A percentile compares a stretch with the other conserved stretches of the same genome.
Conservation (phyloP, 2,329 filamentous ascomycete genomes). For the Rugonectria rugulosa region DNA sequence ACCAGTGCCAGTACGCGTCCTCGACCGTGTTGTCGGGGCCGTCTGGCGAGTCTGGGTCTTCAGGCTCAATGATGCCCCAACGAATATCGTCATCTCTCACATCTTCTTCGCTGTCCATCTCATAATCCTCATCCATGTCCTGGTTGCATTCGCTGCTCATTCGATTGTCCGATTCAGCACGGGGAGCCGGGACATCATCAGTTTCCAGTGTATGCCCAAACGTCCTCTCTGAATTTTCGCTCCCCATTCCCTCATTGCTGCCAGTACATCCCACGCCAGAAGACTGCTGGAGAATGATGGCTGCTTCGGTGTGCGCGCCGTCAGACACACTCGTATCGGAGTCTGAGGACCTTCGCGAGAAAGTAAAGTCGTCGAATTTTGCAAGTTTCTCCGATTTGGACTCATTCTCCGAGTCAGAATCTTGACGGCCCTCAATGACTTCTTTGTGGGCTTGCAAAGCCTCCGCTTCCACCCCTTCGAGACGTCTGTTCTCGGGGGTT, state of each 20-base stretch:
- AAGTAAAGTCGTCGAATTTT: no score
- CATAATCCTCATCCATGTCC: background rate
- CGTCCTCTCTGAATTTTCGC: background rate
- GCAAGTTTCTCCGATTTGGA: background rate
- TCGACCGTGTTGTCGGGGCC: background rate
- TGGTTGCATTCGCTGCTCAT: background rate
- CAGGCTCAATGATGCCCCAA: slow-evolving; percentile 5
- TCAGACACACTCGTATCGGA: background rate
- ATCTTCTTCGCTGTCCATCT: background rate
- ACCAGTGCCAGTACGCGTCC: slow-evolving; percentile 21
- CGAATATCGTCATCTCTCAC: background rate
- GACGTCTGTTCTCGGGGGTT: background rate
- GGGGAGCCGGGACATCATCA: no score
- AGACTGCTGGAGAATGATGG: background rate
- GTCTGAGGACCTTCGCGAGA: no score
- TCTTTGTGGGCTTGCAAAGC: no score
- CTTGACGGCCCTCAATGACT: background rate
- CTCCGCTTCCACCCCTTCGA: background rate
- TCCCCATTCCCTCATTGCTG: background rate
- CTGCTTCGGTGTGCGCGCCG: background rate
- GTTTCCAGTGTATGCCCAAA: no score
- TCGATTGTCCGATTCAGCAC: background rate
- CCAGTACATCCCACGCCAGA: background rate
- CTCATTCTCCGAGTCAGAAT: background rate
- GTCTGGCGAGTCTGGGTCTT: background rate